Evolutionary conservation across 2,329 filamentous ascomycete species (phyloP).

Genomic region (Neophaeococcomyces mojaviensis): DNA sequence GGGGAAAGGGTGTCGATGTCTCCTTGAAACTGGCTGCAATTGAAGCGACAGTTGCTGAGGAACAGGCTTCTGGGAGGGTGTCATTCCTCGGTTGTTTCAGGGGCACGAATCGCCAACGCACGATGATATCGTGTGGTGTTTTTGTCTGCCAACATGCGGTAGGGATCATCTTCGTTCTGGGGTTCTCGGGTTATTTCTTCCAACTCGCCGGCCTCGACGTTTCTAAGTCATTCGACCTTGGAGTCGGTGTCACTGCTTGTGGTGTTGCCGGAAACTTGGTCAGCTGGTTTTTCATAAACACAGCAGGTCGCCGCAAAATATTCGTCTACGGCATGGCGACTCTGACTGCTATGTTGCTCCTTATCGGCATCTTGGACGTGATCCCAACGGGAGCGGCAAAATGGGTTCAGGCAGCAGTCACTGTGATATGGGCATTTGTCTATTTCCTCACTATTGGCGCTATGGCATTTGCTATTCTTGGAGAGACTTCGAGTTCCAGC

Average conservation of each 20-base stretch:
- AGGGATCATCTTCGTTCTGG: conserved; percentile 37
- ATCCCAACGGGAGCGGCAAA: conserved; percentile 27
- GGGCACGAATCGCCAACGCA: conserved; percentile 35
- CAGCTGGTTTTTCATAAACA: conserved; percentile 30
- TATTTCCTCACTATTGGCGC: conserved; percentile 36
- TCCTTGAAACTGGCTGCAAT: conserved; percentile 34
- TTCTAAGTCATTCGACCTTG: conserved; percentile 32
- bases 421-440: conserved; percentile 33
- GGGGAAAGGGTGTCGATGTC: conserved; percentile 33
- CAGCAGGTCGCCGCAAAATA: conserved; percentile 28
- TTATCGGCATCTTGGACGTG: conserved; percentile 37
- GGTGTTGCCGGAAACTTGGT: conserved; percentile 34
- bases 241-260: conserved; percentile 32
- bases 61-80: conserved; percentile 30
- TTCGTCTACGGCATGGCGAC: conserved; percentile 28
- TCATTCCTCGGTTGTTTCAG: conserved; percentile 34
- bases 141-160: conserved; percentile 38
- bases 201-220: conserved; percentile 33
- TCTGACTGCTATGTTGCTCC: conserved; percentile 27
- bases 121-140: conserved; percentile 37
- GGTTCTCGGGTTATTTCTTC: conserved; percentile 44
- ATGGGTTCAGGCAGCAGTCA: conserved; percentile 32
- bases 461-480: conserved; percentile 40
- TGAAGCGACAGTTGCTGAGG: conserved; percentile 33
- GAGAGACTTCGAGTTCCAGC: conserved; percentile 38